phyloP scores from a whole-genome alignment of 495 filamentous ascomycete species.

The Amniculicola lignicola region DNA sequence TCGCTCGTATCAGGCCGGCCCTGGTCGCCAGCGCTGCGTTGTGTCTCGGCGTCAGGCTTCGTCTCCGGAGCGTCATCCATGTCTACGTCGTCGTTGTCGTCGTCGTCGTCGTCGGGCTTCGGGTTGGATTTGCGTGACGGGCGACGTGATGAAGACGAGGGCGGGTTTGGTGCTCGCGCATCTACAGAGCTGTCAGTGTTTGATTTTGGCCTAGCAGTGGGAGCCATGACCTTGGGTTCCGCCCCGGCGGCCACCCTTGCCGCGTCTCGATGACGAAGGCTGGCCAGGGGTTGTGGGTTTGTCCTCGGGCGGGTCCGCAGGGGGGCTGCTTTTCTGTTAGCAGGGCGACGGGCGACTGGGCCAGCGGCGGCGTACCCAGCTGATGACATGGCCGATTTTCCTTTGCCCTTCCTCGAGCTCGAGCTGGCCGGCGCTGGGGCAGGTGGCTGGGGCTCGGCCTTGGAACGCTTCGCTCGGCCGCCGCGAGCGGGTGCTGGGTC shows the following conservation, averaged over 20 bases:
- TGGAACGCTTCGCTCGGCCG: constrained; percentile 34
- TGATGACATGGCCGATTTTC: constrained; percentile 73
- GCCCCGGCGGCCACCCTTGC: constrained; percentile 22
- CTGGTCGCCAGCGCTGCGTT: constrained; percentile 42
- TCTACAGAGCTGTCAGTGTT: constrained; percentile 14
- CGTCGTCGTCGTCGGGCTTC: constrained; percentile 33
- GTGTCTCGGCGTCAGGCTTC: constrained; percentile 52
- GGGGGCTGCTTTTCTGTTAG: constrained; percentile 35
- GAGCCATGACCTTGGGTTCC: constrained; percentile 21
- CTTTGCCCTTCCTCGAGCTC: constrained; percentile 53
- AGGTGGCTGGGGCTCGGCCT: constrained; percentile 20
- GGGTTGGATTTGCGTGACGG: constrained; percentile 48
- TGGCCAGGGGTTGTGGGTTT: constrained; percentile 48
- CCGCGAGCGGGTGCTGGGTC: constrained; percentile 14
- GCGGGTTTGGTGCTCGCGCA: constrained; percentile 3
- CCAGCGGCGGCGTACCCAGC: constrained; percentile 59
- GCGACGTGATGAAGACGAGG: constrained; percentile 45
- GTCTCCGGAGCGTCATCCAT: constrained; percentile 49
- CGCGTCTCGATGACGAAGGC: constrained; percentile 41
- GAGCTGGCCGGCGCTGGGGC: constrained; percentile 20
- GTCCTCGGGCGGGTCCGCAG: constrained; percentile 41
- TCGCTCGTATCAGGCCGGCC: constrained; percentile 42
- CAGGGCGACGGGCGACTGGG: background rate
- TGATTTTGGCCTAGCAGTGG: background rate
- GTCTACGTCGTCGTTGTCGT: constrained; percentile 37